phyloP scores from a whole-genome alignment of 2,329 filamentous ascomycete species.

The Keithomyces neogunnii region DNA sequence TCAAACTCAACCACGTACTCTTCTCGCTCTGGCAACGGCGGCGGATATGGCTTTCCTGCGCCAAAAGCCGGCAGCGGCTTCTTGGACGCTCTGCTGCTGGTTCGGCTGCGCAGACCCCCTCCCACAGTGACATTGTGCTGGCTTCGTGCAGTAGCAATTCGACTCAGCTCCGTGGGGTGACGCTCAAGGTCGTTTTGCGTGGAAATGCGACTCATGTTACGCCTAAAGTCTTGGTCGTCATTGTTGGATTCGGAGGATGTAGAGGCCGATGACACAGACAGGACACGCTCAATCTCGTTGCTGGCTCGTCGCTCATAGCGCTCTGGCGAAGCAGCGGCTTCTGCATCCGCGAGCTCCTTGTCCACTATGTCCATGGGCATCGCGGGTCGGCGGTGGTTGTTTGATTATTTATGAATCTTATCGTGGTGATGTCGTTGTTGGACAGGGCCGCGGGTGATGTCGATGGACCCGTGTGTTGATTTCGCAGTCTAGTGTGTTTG shows the following conservation, averaged over 20 bases:
- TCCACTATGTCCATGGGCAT: slow-evolving; percentile 45
- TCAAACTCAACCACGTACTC: slow-evolving; percentile 82
- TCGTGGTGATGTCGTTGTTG: not conserved
- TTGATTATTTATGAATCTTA: not conserved
- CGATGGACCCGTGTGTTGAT: not conserved
- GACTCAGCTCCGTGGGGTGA: slow-evolving; percentile 59
- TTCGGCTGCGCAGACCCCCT: slow-evolving; percentile 26
- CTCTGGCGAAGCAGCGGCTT: slow-evolving; percentile 43
- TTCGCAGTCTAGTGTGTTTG: too few relatives aligned
- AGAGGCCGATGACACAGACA: slow-evolving; percentile 42
- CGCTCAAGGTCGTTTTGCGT: slow-evolving; percentile 61
- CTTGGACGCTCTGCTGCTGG: slow-evolving; percentile 36
- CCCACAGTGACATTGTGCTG: slow-evolving; percentile 71
- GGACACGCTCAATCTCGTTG: slow-evolving; percentile 52
- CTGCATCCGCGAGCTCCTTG: slow-evolving; percentile 42
- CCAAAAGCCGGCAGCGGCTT: slow-evolving; percentile 62
- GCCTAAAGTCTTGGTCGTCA: slow-evolving; percentile 22
- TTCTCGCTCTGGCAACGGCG: slow-evolving; percentile 58
- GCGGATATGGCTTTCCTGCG: slow-evolving; percentile 66
- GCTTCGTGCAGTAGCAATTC: slow-evolving; percentile 62
- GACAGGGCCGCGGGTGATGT: not conserved
- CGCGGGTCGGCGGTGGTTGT: slow-evolving; percentile 5
- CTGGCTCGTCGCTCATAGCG: slow-evolving; percentile 32
- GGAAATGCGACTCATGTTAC: slow-evolving; percentile 50
- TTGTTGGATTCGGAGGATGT: slow-evolving; percentile 39